phyloP scores from a whole-genome alignment of 257 asterid genomes.

The Nicotiana attenuata region DNA sequence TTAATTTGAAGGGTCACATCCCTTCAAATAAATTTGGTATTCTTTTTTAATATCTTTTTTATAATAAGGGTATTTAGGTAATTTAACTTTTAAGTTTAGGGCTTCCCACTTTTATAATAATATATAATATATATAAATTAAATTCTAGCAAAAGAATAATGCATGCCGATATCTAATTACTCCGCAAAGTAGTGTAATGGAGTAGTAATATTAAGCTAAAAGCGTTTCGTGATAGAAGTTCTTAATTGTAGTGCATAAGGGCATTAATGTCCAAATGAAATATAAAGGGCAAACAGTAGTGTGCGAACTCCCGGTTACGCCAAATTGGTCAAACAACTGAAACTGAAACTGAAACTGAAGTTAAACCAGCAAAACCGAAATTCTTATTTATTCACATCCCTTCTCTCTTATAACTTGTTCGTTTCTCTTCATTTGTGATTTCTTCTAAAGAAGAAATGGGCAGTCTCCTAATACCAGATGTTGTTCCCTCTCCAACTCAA shows the following conservation, averaged over 20 bases:
- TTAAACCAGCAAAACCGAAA: background rate
- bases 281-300: background rate
- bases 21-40: too few species aligned
- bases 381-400: background rate
- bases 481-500: constrained; percentile 58
- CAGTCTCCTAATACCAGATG: constrained; percentile 44
- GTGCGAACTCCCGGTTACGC: background rate
- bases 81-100: too few species aligned
- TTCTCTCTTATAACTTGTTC: background rate
- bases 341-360: background rate
- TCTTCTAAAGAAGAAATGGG: constrained; percentile 29
- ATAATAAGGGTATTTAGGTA: too few species aligned
- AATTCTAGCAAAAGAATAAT: too few species aligned
- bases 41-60: too few species aligned
- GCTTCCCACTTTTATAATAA: too few species aligned
- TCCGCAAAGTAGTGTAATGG: too few species aligned
- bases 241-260: background rate
- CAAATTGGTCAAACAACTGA: background rate
- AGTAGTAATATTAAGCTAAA: too few species aligned
- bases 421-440: background rate
- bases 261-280: background rate
- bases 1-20: too few species aligned
- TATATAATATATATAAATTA: too few species aligned
- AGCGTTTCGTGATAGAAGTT: too few species aligned
- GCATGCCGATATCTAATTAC: too few species aligned